Conservation (phyloP, 345 rosid species). For the Cardamine occulta region DNA sequence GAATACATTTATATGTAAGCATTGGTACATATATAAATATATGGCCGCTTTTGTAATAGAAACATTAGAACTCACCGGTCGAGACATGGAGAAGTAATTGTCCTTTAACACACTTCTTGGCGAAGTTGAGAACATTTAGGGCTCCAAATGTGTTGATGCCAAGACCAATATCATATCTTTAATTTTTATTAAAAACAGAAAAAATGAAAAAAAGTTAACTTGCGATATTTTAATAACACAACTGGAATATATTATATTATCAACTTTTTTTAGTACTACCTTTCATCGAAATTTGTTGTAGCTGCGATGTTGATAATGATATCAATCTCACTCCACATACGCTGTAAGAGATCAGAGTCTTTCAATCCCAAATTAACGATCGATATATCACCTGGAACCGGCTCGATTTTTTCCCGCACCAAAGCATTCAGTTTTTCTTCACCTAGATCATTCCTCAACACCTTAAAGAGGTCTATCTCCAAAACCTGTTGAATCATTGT, state of each 20-base stretch:
- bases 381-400: conserved; percentile 66
- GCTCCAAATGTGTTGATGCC: conserved; percentile 46
- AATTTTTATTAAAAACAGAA: not conserved
- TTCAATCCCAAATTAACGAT: conserved; percentile 56
- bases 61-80: conserved; percentile 40
- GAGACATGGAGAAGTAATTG: conserved; percentile 49
- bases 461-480: conserved; percentile 63
- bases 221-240: not conserved
- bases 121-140: conserved; percentile 44
- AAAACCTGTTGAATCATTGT: conserved; percentile 47
- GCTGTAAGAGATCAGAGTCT: conserved; percentile 47
- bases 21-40: not conserved
- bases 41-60: conserved; percentile 1
- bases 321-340: conserved; percentile 58
- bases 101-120: conserved; percentile 40
- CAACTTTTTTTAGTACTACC: conserved; percentile 42
- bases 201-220: not conserved
- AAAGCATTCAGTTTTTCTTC: conserved; percentile 46
- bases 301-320: conserved; percentile 72
- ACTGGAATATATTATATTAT: not conserved
- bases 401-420: conserved; percentile 55
- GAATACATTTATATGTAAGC: conserved; percentile 8
- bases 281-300: conserved; percentile 77
- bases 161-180: conserved; percentile 46
- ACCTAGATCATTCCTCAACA: conserved; percentile 56